Evolutionary conservation across 257 asterid species (phyloP).

Genomic region (Solanum neorickii): DNA sequence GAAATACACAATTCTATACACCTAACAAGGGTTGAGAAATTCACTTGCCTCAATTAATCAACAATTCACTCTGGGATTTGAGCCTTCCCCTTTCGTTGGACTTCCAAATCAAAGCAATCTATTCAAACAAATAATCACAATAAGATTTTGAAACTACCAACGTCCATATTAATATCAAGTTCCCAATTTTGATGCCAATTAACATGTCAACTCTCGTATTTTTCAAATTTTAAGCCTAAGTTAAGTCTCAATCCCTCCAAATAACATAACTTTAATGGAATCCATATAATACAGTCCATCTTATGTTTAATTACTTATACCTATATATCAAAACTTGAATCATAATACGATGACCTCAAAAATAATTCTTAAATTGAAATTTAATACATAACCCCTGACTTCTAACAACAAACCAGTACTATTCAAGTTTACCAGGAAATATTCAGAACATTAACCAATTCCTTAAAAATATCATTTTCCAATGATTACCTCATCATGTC

Average conservation of each 20-base stretch:
- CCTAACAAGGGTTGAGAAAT: not conserved
- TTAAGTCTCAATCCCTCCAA: not conserved
- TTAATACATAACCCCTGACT: not conserved
- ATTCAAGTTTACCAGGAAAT: not conserved
- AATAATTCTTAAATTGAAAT: not conserved
- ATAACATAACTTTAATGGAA: not conserved
- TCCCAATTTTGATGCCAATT: not conserved
- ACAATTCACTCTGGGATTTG: not conserved
- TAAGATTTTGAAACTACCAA: not conserved
- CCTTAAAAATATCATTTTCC: not conserved
- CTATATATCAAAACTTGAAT: not conserved
- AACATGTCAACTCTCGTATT: not conserved
- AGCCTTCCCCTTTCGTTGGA: not conserved
- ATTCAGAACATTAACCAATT: not conserved
- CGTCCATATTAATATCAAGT: not conserved
- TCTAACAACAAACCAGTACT: not conserved
- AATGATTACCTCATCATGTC: not conserved
- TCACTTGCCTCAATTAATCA: not conserved
- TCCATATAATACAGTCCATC: not conserved
- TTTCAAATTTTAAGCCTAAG: not conserved
- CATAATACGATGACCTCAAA: not conserved
- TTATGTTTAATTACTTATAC: too few species aligned
- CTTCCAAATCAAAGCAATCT: not conserved
- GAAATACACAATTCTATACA: not conserved
- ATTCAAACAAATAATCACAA: not conserved